Percentiles rank a stretch among this genome's conserved stretches.
Conservation (phyloP, 2,329 filamentous ascomycete species). For the Sordariomycetes sp. region DNA sequence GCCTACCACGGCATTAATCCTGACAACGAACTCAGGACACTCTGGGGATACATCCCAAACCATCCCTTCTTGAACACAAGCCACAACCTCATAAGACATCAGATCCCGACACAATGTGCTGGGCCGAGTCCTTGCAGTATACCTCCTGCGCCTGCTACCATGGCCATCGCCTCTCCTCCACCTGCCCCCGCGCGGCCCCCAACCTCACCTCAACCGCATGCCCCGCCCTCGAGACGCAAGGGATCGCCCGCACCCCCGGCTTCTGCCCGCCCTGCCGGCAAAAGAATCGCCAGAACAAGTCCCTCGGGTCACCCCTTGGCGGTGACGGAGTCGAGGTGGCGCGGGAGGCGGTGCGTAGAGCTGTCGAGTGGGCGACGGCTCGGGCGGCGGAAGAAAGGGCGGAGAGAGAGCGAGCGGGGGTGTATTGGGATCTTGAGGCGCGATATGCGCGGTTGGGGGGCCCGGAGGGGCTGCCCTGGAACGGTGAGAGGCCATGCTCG, state of each 20-base stretch:
- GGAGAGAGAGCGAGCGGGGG: no score
- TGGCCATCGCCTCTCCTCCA: neutral
- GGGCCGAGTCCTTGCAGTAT: conserved; percentile 1
- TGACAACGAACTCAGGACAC: no score
- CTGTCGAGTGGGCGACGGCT: neutral
- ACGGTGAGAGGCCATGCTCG: no score
- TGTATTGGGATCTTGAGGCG: neutral
- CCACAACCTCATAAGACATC: neutral
- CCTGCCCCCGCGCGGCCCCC: neutral
- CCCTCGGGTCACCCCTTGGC: neutral
- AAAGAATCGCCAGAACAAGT: neutral
- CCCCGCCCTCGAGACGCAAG: neutral
- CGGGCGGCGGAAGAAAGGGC: neutral
- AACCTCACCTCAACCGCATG: neutral
- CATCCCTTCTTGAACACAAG: neutral
- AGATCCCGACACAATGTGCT: neutral
- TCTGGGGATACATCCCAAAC: neutral
- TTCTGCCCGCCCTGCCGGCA: neutral
- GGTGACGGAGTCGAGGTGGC: neutral
- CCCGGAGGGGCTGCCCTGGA: no score
- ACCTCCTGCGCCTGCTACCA: neutral
- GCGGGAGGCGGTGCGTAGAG: neutral
- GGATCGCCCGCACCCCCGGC: neutral
- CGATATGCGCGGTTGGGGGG: neutral
- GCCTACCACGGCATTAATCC: no score